Evolutionary conservation across 208 protist genomes (phyloP).

Genomic region (Leishmania tarentolae): DNA sequence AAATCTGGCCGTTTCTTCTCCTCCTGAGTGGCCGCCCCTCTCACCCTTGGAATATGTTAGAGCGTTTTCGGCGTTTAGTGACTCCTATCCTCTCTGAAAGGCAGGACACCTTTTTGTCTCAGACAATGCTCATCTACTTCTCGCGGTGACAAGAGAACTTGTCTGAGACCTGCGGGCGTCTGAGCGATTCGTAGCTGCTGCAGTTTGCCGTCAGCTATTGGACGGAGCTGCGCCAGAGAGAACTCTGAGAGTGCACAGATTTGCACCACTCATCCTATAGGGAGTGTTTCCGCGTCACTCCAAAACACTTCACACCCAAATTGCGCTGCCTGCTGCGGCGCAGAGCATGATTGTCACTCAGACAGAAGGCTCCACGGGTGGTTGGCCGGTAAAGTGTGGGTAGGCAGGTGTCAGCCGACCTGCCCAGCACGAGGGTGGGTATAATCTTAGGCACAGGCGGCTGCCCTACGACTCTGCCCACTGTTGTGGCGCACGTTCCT

Average conservation of each 20-base stretch:
- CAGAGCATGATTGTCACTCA: background rate
- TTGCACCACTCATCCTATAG: background rate
- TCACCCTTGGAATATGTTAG: background rate
- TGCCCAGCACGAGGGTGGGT: background rate
- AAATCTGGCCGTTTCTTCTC: background rate
- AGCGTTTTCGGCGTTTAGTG: background rate
- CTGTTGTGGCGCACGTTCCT: background rate
- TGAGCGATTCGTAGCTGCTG: background rate
- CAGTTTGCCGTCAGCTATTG: background rate
- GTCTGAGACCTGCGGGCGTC: background rate
- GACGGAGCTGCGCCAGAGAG: background rate
- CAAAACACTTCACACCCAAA: background rate
- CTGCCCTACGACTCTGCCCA: background rate
- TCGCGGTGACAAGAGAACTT: background rate
- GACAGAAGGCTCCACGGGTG: background rate
- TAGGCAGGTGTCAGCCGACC: too few relatives aligned
- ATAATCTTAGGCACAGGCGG: background rate
- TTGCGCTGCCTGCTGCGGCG: background rate
- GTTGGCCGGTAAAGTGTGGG: too few relatives aligned
- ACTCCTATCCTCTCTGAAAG: background rate
- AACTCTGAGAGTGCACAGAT: background rate
- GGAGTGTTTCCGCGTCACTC: background rate
- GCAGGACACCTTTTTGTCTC: background rate
- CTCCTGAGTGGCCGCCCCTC: background rate
- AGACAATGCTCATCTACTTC: background rate